Evolutionary conservation across 768 basidiomycete species (phyloP).

Genomic region (Collybia sordida): DNA sequence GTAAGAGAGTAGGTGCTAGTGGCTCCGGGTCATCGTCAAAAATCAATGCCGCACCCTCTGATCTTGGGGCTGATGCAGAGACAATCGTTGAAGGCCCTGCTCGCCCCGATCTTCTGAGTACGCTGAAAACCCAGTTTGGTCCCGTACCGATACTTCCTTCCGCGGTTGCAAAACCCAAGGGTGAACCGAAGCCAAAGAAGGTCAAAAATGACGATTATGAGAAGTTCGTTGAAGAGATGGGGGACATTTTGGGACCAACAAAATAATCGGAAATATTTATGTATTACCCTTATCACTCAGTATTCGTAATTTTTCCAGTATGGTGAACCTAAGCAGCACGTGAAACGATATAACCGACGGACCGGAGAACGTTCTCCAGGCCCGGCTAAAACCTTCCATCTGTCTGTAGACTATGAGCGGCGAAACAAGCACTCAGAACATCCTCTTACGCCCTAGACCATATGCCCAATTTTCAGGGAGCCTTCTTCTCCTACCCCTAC

Average conservation of each 20-base stretch:
- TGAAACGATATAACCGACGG: no score
- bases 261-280: constrained; percentile 10
- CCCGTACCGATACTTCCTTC: constrained; percentile 25
- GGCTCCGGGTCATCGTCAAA: constrained; percentile 31
- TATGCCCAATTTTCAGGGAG: constrained; percentile 58
- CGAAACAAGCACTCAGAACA: constrained; percentile 32
- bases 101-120: constrained; percentile 66
- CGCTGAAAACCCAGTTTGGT: constrained; percentile 62
- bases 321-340: no score
- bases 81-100: constrained; percentile 30
- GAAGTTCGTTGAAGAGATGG: constrained; percentile 76
- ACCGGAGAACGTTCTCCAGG: background rate
- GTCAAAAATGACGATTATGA: constrained; percentile 69
- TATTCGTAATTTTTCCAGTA: no score
- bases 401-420: background rate
- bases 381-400: background rate
- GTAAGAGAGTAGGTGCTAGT: constrained; percentile 53
- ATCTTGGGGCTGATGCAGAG: constrained; percentile 27
- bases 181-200: constrained; percentile 10
- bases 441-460: constrained; percentile 68
- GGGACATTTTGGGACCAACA: constrained; percentile 54
- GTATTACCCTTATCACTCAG: no score
- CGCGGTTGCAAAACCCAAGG: constrained; percentile 20
- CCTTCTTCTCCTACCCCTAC: constrained; percentile 66
- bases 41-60: constrained; percentile 66